These are phyloP conservation scores for Gynostemma pentaphyllum DNA, from an alignment of 306 rosid genomes.

Conservation along the genomic window DNA sequence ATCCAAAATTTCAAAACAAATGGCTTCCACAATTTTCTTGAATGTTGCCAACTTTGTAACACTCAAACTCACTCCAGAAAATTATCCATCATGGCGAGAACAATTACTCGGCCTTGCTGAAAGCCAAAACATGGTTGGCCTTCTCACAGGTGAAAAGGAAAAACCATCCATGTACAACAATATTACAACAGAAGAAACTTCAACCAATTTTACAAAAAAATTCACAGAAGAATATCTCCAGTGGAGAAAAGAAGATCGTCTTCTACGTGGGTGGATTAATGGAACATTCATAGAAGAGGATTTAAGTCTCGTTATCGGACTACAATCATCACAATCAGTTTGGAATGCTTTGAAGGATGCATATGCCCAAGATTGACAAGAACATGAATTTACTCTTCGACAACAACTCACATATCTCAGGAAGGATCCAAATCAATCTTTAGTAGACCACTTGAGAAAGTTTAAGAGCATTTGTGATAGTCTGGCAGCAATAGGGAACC, in stretches of 20 bases:
- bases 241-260: neutral
- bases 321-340: neutral
- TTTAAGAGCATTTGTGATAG: neutral
- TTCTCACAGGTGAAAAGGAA: too few species aligned
- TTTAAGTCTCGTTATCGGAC: neutral
- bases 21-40: too few species aligned
- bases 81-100: too few species aligned
- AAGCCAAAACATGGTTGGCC: too few species aligned
- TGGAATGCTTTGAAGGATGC: neutral
- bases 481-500: neutral
- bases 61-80: too few species aligned
- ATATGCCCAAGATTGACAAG: neutral
- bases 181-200: too few species aligned
- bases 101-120: too few species aligned
- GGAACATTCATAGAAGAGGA: neutral
- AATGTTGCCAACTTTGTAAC: too few species aligned
- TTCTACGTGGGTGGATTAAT: neutral
- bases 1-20: too few species aligned
- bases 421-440: neutral
- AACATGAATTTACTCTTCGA: neutral
- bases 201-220: too few species aligned
- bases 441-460: neutral
- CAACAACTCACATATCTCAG: neutral
- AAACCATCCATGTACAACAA: too few species aligned
- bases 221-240: too few species aligned